Evolutionary conservation across 176 grass and related monocot genomes (phyloP), one percentile per base, ranked within the genome.

Genomic region (Neostapfia colusana): DNA sequence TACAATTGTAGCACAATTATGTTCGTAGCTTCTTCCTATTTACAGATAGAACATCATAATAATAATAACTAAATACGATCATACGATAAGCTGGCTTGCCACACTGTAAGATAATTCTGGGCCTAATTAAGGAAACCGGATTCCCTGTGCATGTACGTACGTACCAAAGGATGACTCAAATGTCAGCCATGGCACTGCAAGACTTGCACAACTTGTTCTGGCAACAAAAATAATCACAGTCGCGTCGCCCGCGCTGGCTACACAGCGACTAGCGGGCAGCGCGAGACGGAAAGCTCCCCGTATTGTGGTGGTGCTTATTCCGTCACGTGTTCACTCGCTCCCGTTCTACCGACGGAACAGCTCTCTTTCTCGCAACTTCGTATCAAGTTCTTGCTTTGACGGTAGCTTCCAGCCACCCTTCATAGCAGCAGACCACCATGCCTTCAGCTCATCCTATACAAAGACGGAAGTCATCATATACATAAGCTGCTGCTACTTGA

Each of bases 381-480:
- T 81, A 76, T 77, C 55, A 28, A 93, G 54, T 81, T 97, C 79
- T 77, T 93, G 83, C 53, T 57, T 76, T 43, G 86, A 89, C 7
- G 90, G 90, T 41, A 91, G 61, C 74, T 82, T 82, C 74, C 81
- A 82, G 31, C 82, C 86, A 58, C 79, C 82, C 72, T 85, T 91
- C 37, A 64, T 67, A 20, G 81, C 77, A 65, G 94, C 73, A 84
- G 73, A 89, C 80, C 84, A 91, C 94, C 94, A 97, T 64, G 88
- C 84, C 84, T 85, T 93, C 57, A 93, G 79, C 63, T 97, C 94
- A 68, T 93, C 86, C 94, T 97, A 55, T 7, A 69, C 77, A 85
- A 55, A 13, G 4, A 55, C 20, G 73, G 6, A 68, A 79, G 74
- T 46, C 9, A 25, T 58, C 23, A 67, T 15, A 27, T 62, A 24